Evolutionary conservation across 2,329 filamentous ascomycete genomes (phyloP).

Genomic region (Kalmusia sp.): DNA sequence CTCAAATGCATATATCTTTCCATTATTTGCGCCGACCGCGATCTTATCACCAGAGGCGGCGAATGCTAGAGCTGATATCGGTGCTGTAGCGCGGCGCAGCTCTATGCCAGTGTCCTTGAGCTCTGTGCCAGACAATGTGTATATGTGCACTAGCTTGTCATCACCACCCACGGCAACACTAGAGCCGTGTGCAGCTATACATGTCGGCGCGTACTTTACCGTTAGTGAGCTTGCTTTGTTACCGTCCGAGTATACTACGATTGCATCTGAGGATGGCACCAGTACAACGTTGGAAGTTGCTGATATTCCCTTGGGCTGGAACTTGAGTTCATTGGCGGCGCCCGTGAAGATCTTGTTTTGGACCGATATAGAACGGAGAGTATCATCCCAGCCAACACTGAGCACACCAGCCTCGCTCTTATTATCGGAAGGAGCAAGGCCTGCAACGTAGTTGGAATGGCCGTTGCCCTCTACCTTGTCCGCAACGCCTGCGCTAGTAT

Average conservation of each 20-base stretch:
- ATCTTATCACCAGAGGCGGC: constrained; percentile 78
- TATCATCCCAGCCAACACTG: constrained; percentile 94
- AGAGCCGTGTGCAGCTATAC: constrained; percentile 72
- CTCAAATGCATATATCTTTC: constrained; percentile 85
- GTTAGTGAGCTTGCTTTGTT: constrained; percentile 65
- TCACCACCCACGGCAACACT: constrained; percentile 79
- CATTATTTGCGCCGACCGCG: constrained; percentile 81
- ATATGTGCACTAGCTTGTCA: constrained; percentile 78
- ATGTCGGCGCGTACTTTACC: constrained; percentile 70
- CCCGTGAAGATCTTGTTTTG: constrained; percentile 78
- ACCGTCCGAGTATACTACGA: constrained; percentile 67
- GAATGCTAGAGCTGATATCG: constrained; percentile 83
- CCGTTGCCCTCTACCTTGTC: constrained; percentile 77
- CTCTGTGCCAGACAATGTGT: constrained; percentile 66
- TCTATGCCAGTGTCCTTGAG: constrained; percentile 61
- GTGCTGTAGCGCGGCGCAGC: constrained; percentile 72
- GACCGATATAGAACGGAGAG: constrained; percentile 78
- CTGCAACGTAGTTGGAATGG: constrained; percentile 86
- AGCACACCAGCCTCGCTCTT: constrained; percentile 64
- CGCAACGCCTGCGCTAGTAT: constrained; percentile 72
- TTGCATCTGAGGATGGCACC: constrained; percentile 60
- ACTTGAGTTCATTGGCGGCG: constrained; percentile 69
- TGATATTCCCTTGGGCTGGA: constrained; percentile 80
- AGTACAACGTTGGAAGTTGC: constrained; percentile 61
- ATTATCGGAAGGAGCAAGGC: constrained; percentile 64